phyloP scores from a whole-genome alignment of 495 filamentous ascomycete genomes.

The Penicillium malachiteum region DNA sequence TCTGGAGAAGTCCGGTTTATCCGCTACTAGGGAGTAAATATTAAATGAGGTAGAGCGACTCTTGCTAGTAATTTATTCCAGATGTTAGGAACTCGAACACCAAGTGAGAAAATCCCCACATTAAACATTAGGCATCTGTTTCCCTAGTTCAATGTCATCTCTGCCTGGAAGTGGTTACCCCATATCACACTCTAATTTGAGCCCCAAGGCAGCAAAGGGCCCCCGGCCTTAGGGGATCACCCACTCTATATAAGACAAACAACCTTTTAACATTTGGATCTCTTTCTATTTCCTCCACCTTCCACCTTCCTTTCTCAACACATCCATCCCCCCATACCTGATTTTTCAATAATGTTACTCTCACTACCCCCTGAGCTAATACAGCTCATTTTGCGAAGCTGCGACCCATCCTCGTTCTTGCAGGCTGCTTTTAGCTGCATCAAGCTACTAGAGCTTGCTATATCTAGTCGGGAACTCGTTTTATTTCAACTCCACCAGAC shows the following conservation, averaged over 20 bases:
- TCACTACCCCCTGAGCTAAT: conserved; percentile 40
- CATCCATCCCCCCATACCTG: neutral
- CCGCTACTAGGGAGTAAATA: too few species aligned
- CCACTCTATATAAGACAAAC: neutral
- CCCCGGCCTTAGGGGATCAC: neutral
- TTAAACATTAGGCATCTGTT: neutral
- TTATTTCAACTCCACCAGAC: conserved; percentile 35
- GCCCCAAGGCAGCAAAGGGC: neutral
- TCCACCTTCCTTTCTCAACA: neutral
- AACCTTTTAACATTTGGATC: too few species aligned
- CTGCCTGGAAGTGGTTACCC: neutral
- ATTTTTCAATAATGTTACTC: conserved; percentile 27
- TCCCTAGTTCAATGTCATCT: neutral
- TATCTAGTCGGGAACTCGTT: conserved; percentile 56
- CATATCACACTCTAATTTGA: neutral
- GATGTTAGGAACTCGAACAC: too few species aligned
- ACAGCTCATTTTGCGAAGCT: conserved; percentile 37
- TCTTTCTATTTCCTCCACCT: neutral
- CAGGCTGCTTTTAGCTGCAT: conserved; percentile 35
- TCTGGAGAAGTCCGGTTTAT: neutral
- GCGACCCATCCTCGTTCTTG: conserved; percentile 33
- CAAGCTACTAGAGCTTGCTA: conserved; percentile 79
- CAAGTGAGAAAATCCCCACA: neutral
- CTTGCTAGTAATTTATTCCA: too few species aligned
- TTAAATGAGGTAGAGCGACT: too few species aligned